phyloP scores from a whole-genome alignment of 2,329 filamentous ascomycete species.

The Trichoderma sp. region DNA sequence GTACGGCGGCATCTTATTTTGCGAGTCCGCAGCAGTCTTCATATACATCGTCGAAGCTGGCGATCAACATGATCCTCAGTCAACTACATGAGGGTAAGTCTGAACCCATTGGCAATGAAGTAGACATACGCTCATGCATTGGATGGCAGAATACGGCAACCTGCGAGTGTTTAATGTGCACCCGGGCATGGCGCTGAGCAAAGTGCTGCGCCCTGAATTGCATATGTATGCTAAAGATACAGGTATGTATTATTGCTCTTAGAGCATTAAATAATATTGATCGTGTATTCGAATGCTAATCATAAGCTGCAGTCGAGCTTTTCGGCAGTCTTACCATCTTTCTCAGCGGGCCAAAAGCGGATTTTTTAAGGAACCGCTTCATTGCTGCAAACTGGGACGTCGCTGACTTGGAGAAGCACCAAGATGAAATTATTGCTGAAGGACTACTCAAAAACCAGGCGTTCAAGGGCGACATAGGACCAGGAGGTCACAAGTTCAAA shows the following conservation, averaged over 20 bases:
- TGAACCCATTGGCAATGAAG: neutral
- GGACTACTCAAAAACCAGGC: neutral
- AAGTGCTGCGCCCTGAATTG: neutral
- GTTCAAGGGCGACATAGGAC: neutral
- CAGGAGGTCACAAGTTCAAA: neutral
- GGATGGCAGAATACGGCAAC: neutral
- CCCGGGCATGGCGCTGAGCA: neutral
- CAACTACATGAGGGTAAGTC: neutral
- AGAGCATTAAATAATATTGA: no score
- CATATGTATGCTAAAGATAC: neutral
- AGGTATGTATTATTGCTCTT: neutral
- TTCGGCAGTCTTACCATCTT: neutral
- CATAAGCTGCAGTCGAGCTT: neutral
- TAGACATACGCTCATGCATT: neutral
- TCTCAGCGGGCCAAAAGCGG: neutral
- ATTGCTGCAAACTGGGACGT: neutral
- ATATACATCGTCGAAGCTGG: neutral
- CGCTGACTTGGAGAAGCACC: neutral
- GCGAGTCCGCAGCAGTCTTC: neutral
- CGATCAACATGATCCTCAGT: neutral
- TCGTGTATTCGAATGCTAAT: neutral
- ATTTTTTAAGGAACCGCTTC: neutral
- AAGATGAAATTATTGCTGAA: neutral
- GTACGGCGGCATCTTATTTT: neutral
- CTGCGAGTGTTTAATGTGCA: neutral